A percentile compares a stretch with the other conserved stretches of the same genome.
phyloP scores from a whole-genome alignment of 2,329 filamentous ascomycete species.

The Cladosporium sp. region DNA sequence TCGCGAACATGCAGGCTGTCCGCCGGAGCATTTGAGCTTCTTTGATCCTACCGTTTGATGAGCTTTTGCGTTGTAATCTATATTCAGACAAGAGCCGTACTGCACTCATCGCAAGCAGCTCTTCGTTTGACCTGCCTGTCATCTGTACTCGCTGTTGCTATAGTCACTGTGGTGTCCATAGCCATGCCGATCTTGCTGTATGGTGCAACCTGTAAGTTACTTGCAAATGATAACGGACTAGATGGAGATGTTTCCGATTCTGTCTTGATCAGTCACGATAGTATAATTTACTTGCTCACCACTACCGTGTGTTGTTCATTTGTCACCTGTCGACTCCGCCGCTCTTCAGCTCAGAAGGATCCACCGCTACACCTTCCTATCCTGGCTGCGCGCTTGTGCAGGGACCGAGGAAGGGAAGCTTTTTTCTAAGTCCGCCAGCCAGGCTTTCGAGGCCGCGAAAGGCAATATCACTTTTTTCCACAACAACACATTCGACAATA shows the following conservation, averaged over 20 bases:
- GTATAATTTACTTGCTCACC: not conserved
- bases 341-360: not conserved
- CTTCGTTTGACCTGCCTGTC: slow-evolving; percentile 16
- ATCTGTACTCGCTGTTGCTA: not conserved
- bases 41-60: slow-evolving; percentile 41
- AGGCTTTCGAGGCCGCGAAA: not conserved
- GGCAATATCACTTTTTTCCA: slow-evolving; percentile 8
- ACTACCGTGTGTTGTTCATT: not conserved
- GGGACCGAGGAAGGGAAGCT: slow-evolving; percentile 21
- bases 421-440: slow-evolving; percentile 17
- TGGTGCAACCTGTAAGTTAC: not conserved
- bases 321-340: not conserved
- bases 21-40: slow-evolving; percentile 54
- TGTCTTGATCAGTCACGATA: not conserved
- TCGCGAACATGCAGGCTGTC: slow-evolving; percentile 45
- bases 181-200: not conserved
- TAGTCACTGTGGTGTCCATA: not conserved
- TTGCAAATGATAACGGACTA: not conserved
- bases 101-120: slow-evolving; percentile 46
- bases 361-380: not conserved
- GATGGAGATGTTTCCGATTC: not conserved
- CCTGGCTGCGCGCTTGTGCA: slow-evolving; percentile 1
- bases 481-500: slow-evolving; percentile 17
- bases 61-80: not conserved
- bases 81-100: slow-evolving; percentile 30